Conservation (phyloP, 371 early-diverging fungal genomes). For the Apophysomyces variabilis region DNA sequence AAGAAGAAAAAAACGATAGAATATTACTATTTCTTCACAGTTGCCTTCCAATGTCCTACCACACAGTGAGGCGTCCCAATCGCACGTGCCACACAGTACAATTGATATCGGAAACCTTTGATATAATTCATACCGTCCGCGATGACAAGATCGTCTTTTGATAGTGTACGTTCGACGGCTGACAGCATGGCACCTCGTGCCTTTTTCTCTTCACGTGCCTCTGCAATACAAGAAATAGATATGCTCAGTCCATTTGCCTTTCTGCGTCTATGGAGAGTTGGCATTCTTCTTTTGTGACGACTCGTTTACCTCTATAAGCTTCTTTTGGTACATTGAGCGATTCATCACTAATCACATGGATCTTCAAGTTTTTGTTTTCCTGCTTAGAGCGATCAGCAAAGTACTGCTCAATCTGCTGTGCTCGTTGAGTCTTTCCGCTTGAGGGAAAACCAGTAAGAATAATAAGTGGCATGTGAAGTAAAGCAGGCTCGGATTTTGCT, state of each 20-base stretch:
- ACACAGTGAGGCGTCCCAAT: slow-evolving; percentile 91
- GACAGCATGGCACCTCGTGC: slow-evolving; percentile 90
- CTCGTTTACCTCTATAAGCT: slow-evolving; percentile 64
- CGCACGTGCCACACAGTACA: slow-evolving; percentile 90
- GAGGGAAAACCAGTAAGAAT: slow-evolving; percentile 88
- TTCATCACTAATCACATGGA: slow-evolving; percentile 84
- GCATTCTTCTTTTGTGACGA: too few species aligned
- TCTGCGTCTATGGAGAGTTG: too few species aligned
- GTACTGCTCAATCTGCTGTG: slow-evolving; percentile 69
- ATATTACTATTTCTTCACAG: not conserved
- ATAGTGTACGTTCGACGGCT: slow-evolving; percentile 85
- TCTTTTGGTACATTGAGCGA: slow-evolving; percentile 64
- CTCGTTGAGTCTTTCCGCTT: slow-evolving; percentile 89
- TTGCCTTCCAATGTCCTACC: slow-evolving; percentile 37
- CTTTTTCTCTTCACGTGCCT: slow-evolving; percentile 86
- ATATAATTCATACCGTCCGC: slow-evolving; percentile 96
- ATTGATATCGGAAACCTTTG: slow-evolving; percentile 97
- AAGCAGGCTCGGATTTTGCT: not conserved
- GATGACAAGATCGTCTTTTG: slow-evolving; percentile 86
- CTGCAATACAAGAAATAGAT: slow-evolving; percentile 14
- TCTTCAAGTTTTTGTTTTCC: slow-evolving; percentile 53
- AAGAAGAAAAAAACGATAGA: not conserved
- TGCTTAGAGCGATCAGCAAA: slow-evolving; percentile 58
- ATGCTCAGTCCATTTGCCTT: too few species aligned
- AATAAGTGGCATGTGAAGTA: slow-evolving; percentile 84